A percentile compares a stretch with the other conserved stretches of the same genome.
Evolutionary conservation across 2,329 filamentous ascomycete genomes (phyloP).

Genomic region (Alternaria tenuissima): DNA sequence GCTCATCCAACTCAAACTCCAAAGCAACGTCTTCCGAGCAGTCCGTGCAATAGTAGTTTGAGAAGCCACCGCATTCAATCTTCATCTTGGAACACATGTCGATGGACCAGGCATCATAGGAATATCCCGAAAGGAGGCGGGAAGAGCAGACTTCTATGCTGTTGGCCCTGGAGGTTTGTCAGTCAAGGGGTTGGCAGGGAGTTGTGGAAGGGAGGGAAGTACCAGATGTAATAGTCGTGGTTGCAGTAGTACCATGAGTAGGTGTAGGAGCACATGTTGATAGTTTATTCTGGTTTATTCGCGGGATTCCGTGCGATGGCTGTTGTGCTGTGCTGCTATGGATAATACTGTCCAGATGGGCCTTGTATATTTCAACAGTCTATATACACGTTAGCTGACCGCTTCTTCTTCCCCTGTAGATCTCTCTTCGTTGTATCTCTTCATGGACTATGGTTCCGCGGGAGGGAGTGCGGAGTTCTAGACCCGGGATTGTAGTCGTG

Average conservation of each 20-base stretch:
- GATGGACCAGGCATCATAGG: conserved; percentile 58
- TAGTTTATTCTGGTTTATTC: background rate
- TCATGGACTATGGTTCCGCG: background rate
- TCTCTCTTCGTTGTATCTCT: background rate
- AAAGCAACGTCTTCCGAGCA: conserved; percentile 55
- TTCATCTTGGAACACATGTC: conserved; percentile 58
- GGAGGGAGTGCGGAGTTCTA: background rate
- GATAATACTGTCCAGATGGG: background rate
- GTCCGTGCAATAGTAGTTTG: conserved; percentile 55
- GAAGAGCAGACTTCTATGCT: conserved; percentile 56
- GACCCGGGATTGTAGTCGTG: background rate
- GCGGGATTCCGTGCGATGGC: background rate
- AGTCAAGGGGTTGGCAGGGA: background rate
- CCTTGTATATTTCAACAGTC: background rate
- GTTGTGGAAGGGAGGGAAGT: background rate
- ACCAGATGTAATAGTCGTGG: conserved; percentile 59
- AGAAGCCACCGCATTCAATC: conserved; percentile 54
- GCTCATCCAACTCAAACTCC: conserved; percentile 55
- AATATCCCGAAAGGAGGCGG: conserved; percentile 57
- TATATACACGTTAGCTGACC: conserved; percentile 17
- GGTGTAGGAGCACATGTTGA: conserved; percentile 57
- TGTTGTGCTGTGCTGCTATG: background rate
- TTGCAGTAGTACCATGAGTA: conserved; percentile 60
- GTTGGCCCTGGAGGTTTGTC: conserved; percentile 42
- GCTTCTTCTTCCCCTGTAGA: conserved; percentile 10